Base-by-base conservation (phyloP, 129 eudicot species). In the Ambrosia artemisiifolia region DNA sequence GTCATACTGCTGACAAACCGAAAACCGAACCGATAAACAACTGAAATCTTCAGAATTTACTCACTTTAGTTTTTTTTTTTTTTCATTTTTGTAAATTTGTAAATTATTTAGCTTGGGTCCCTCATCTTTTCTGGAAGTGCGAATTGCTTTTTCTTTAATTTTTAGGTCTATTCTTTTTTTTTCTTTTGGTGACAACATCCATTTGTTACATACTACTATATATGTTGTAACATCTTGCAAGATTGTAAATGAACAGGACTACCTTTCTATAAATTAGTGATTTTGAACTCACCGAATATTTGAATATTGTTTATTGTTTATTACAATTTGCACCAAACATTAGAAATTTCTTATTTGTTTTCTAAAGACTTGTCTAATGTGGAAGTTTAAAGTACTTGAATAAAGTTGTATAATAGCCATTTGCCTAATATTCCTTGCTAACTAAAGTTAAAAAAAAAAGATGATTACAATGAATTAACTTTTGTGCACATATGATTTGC, bases 1-100 rank as follows among this genome's bases (percentile, higher is more conserved):
- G 19, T 76, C 83, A 16, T 86, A 84, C 55, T 88, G 93, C 4
- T 83, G 50, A 50, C 38, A 36, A 36, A 36, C 9, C 43, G 43
- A 36, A 36, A 36, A 36, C 43, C 7, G 43, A 36, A 36, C 43
- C 43, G 7, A 36, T 5, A 36, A 36, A 36, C 43, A 5, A 36
- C 1, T 36, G 2, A 4, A 36, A 4, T 36, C 8, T 36, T 36
- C 1, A 36, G 4, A 36, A 8, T 8, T 35, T 35, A 35, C 6
- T 4, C 40, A 3, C 40, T 35, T 35, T 35, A 35, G 40, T 3
- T 7, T 35, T 35, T n/a, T n/a, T n/a, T n/a, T 24, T 24, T 24
- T 24, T 24, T 24, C 28, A 24, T 36, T 36, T 35, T 36, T 5
- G 10, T 17, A 7, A 36, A 12, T 71, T 65, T 71, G 80, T 64